Evolutionary conservation across 768 basidiomycete genomes (phyloP), one percentile per base, ranked within the genome.

Genomic region (Lactarius tabidus): DNA sequence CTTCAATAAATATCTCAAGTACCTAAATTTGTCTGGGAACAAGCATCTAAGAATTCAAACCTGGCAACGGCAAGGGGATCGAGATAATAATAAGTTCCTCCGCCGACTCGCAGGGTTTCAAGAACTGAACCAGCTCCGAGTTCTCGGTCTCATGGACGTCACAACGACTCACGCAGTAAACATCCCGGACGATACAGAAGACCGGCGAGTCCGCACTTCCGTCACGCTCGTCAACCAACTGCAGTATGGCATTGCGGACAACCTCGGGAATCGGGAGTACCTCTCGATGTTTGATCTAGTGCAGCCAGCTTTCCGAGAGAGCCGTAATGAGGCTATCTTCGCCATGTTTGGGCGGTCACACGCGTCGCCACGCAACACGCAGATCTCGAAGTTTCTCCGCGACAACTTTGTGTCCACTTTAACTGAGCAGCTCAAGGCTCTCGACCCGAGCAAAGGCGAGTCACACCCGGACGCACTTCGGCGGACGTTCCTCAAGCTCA

Each of bases 81-180:
- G 78, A 39, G 77, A 78, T 14, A 68, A 61, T 28, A 69, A 64
- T 61, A 59, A 53, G 57, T 58, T 69, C 23, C 64, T 70, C 45
- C 67, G 65, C 53, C 64, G 48, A 41, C 82, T 95, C 8, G 87
- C 93, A 23, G 93, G 93, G 64, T 99, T 98, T 77, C 87, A 88
- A 17, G 84, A 84, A n/a, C 82, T 98, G n/a, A 82, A 82, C 0
- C 85, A 93, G 64, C 81, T 99, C 45, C 89, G 88, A 31, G 87
- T 95, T 14, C 84, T 99, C 14, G 97, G 97, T n/a, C 83, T 99
- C 41, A 99, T 98, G 91, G 97, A 98, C 74, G 93, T 99, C 67
- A 86, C 87, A 20, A 87, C 85, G 15, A 84, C 85, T 9, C 82
- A 81, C 57, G 75, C 81, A 28, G 79, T 80, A 65, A 77, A 78